Base-by-base conservation (phyloP, 2,329 filamentous ascomycete species). In the Hymenotorrendiella dingleyae region DNA sequence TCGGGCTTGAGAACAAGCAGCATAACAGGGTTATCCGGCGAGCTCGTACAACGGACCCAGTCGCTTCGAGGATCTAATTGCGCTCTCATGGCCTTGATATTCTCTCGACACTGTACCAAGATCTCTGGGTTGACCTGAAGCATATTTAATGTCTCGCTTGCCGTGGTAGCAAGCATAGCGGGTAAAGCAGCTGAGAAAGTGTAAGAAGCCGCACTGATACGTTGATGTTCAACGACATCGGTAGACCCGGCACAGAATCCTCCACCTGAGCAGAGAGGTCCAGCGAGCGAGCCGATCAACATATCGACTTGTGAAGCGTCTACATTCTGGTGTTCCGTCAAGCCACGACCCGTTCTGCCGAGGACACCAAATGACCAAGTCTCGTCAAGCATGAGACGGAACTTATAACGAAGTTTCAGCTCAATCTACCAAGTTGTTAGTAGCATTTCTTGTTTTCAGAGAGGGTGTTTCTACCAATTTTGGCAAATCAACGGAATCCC, bases 341-440 rank as follows among this genome's bases (percentile, higher is more conserved):
- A 73, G 46, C 93, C 93, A 40, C 89, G 83, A 16, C 93, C 94
- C 20, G 88, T 95, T 48, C 89, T 78, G 36, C 93, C 93, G 4
- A 98, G 76, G 14, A 97, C 86, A 47, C 91, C 94, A 62, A 97
- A 98, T 1, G 90, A 96, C 84, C 87, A 94, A 1, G 90, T 95
- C 70, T 98, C 93, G 64, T 98, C 93, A 27, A 98, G 80, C 53
- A 97, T 94, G 43, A 98, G 78, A 57, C 93, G 88, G 71, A 97
- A 98, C 69, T 96, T 98, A 76, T 97, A 96, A 64, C 85, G 86
- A 54, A 90, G 81, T 67, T 96, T 96, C 54, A 98, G 74, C 62
- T 95, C 91, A 50, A 97, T 74, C 84, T 87, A 53, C 4, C 12
- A 36, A 14, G 10, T 6, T 22, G 35, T 50, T 41, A 48, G 47